Conservation (phyloP, 495 filamentous ascomycete genomes). For the Filosporella fistucella region DNA sequence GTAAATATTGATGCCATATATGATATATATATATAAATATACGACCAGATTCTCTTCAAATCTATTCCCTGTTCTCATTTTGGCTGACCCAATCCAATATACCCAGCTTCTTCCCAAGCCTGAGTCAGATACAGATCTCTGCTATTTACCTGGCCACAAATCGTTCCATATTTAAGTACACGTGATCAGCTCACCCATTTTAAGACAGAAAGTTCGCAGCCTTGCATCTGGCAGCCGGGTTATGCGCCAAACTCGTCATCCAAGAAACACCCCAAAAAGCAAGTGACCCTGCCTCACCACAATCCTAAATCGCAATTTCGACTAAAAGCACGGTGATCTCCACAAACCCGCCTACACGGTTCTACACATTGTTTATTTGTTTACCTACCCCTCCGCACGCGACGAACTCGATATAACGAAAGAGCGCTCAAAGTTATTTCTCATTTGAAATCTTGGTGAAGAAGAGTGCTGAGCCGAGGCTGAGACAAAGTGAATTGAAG, state of each 20-base stretch:
- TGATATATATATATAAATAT: not conserved
- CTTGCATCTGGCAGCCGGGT: not conserved
- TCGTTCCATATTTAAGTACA: no score
- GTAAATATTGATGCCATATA: conserved; percentile 6
- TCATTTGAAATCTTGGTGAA: not conserved
- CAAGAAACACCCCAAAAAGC: no score
- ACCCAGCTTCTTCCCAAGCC: no score
- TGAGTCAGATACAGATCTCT: no score
- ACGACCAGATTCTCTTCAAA: not conserved
- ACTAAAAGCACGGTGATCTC: not conserved
- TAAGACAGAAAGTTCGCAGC: no score
- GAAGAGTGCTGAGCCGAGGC: no score
- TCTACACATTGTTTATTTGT: not conserved
- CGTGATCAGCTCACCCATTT: no score
- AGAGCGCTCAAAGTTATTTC: not conserved
- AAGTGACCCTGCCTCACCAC: no score
- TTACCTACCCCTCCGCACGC: not conserved
- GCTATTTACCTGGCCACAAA: no score
- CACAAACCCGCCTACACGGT: not conserved
- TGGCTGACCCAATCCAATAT: no score
- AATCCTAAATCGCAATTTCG: not conserved
- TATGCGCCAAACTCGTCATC: conserved; percentile 4
- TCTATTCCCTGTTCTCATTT: no score
- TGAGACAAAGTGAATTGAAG: conserved; percentile 1
- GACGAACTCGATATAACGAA: not conserved